Percentiles rank a stretch among this genome's conserved stretches.
These are phyloP conservation scores for Globisporangium spinosum DNA, from an alignment of 352 stramenopile species.

Conservation along the genomic window DNA sequence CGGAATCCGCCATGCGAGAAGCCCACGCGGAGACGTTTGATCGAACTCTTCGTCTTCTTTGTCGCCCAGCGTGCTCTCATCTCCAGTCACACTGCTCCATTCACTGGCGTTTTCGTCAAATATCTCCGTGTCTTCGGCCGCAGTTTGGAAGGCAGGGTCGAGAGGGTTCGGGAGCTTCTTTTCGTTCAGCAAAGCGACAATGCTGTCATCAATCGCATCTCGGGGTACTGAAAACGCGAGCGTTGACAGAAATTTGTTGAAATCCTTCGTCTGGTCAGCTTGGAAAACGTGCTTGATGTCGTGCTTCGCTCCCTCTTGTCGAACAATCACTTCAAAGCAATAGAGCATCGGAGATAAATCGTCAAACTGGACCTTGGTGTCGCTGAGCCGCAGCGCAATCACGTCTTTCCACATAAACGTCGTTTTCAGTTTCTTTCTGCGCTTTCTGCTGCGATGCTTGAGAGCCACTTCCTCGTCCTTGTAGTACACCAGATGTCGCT, in stretches of 20 bases:
- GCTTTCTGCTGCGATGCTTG: conserved; percentile 72
- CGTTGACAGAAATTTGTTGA: conserved; percentile 70
- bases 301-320: conserved; percentile 37
- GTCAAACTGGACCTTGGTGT: conserved; percentile 75
- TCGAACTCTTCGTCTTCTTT: conserved; percentile 81
- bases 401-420: conserved; percentile 73
- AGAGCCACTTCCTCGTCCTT: conserved; percentile 75
- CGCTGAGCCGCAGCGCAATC: conserved; percentile 51
- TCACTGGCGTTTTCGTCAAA: conserved; percentile 74
- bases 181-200: conserved; percentile 57
- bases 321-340: conserved; percentile 73
- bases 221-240: conserved; percentile 66
- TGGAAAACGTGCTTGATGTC: conserved; percentile 84
- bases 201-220: conserved; percentile 57
- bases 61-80: conserved; percentile 79
- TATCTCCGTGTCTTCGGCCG: conserved; percentile 30
- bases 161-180: conserved; percentile 60
- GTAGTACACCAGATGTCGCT: conserved; percentile 73
- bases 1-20: conserved; percentile 57
- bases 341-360: conserved; percentile 80
- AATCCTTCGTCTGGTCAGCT: conserved; percentile 64
- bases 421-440: conserved; percentile 75
- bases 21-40: conserved; percentile 19
- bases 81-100: conserved; percentile 81
- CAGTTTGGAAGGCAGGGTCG: conserved; percentile 23